Evolutionary conservation across 257 asterid species (phyloP).

Genomic region (Ocimum tenuiflorum): DNA sequence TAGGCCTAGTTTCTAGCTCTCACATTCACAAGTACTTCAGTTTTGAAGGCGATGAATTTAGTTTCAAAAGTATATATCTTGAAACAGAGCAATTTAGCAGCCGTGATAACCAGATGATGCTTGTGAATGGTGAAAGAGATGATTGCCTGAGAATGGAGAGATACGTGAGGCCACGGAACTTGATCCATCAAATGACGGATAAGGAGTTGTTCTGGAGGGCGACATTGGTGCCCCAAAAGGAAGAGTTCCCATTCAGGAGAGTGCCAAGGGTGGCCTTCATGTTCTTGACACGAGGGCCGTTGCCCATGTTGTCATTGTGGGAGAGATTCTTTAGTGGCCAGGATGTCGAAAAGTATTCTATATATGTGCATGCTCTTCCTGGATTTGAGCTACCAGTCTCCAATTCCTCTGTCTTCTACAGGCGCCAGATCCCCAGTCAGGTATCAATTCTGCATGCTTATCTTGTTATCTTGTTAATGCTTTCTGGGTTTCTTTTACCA

Average conservation of each 20-base stretch:
- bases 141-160: slow-evolving; percentile 51
- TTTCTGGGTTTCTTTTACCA: slow-evolving; percentile 1
- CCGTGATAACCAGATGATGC: slow-evolving; percentile 13
- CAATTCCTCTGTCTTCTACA: slow-evolving; percentile 56
- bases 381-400: slow-evolving; percentile 55
- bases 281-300: slow-evolving; percentile 84
- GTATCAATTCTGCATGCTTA: slow-evolving; percentile 31
- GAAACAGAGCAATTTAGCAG: slow-evolving; percentile 30
- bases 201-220: slow-evolving; percentile 95
- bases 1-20: slow-evolving; percentile 80
- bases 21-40: slow-evolving; percentile 59
- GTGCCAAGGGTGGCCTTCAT: slow-evolving; percentile 82
- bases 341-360: slow-evolving; percentile 52
- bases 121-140: slow-evolving; percentile 34
- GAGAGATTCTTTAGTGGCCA: slow-evolving; percentile 78
- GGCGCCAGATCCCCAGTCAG: slow-evolving; percentile 84
- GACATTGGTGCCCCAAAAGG: slow-evolving; percentile 69
- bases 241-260: slow-evolving; percentile 65
- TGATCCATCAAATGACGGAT: slow-evolving; percentile 66
- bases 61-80: slow-evolving; percentile 23
- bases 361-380: slow-evolving; percentile 75
- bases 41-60: slow-evolving; percentile 38
- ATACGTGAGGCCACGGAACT: slow-evolving; percentile 40
- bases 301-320: slow-evolving; percentile 87
- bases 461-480: neutral